Base-by-base conservation (phyloP, 768 basidiomycete species). In the Rossbeevera mucosa region DNA sequence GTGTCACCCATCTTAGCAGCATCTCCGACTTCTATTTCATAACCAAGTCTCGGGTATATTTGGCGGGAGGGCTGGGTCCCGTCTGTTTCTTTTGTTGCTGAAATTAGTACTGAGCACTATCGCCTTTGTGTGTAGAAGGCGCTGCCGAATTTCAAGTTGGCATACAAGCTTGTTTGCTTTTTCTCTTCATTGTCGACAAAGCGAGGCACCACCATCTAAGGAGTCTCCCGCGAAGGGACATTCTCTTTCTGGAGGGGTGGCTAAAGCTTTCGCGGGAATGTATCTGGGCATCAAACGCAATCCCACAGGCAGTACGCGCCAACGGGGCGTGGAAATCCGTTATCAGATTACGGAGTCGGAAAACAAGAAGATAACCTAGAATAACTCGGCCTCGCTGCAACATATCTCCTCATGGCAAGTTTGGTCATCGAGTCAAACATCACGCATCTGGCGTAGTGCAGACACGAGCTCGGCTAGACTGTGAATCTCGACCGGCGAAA, bases 211-310 rank as follows among this genome's bases (percentile, higher is more conserved):
- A 18, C 18, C n/a, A 40, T 28, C 9, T n/a, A 36, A 16, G 28
- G 24, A 6, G 7, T 44, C n/a, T n/a, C 5, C 36, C 40, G 20
- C 14, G 14, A 21, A 18, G 44, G 16, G 29, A 30, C 24, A 42
- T 54, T 42, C 31, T 30, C 9, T 42, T 11, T 22, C 36, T 12
- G 36, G 36, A 12, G n/a, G 7, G 6, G 9, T 16, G 21, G 9
- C 11, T 5, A 18, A 8, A 44, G 47, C 38, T 36, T 54, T 63
- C 59, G 63, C 62, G 62, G 59, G 48, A 62, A 48, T 24, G 54
- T 42, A 61, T 58, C 62, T 43, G 61, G 22, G 20, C 40, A 38
- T 18, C 33, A 45, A 60, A 44, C 28, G 4, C 1, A 36, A 26
- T n/a, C 12, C 30, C 49, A 51, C 44, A 24, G 5, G 20, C 40